These are phyloP conservation scores for Calvatia gigantea DNA, from an alignment of 768 basidiomycete genomes.

Conservation along the genomic window DNA sequence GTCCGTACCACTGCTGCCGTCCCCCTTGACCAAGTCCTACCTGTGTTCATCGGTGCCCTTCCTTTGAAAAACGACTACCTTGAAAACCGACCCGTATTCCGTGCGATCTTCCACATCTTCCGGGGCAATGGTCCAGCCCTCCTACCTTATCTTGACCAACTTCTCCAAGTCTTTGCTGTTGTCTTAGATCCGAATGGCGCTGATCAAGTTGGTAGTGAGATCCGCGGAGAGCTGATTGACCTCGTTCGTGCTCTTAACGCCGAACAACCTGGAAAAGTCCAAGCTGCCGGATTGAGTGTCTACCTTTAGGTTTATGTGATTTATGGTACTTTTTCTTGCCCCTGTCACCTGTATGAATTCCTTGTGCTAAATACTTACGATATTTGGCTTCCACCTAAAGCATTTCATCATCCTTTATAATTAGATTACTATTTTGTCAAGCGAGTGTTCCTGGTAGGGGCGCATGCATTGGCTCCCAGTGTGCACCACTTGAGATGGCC, in stretches of 20 bases:
- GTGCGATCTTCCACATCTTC: conserved; percentile 86
- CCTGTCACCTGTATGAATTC: conserved; percentile 13
- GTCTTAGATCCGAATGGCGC: conserved; percentile 73
- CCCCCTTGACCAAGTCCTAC: conserved; percentile 89
- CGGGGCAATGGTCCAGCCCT: conserved; percentile 67
- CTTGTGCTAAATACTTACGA: conserved; percentile 11
- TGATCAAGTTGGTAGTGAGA: conserved; percentile 81
- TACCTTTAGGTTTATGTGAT: conserved; percentile 37
- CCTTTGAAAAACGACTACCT: conserved; percentile 86
- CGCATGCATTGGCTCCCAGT: background rate
- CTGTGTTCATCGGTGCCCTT: conserved; percentile 75
- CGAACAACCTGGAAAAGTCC: conserved; percentile 75
- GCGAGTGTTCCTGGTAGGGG: background rate
- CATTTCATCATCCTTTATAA: conserved; percentile 6
- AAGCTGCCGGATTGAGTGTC: conserved; percentile 67
- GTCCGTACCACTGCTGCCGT: conserved; percentile 72
- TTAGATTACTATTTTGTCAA: conserved; percentile 4
- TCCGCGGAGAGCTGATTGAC: conserved; percentile 69
- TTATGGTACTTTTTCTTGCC: conserved; percentile 14
- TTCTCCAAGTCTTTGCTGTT: conserved; percentile 75
- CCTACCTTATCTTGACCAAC: conserved; percentile 69
- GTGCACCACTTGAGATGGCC: background rate
- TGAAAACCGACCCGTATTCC: conserved; percentile 89
- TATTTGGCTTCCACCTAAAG: conserved; percentile 11
- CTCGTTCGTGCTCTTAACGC: conserved; percentile 70